Evolutionary conservation across 2,329 filamentous ascomycete genomes (phyloP), one percentile per base, ranked within the genome.

Genomic region (Fusarium austroafricanum): DNA sequence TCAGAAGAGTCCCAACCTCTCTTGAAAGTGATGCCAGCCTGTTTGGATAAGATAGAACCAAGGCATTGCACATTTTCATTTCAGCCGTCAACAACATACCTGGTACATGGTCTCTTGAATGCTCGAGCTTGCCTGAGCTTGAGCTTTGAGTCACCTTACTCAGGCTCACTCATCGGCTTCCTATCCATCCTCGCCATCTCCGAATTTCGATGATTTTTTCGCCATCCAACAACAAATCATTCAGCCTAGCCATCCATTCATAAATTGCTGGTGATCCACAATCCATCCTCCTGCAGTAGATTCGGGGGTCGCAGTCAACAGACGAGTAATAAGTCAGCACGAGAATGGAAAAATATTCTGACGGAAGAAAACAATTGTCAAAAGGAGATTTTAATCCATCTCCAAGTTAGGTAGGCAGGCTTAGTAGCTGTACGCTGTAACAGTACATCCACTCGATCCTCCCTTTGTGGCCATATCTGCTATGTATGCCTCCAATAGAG

Each of bases 31-130:
- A 55, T 53, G 35, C 46, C 47, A 64, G 21, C 31, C 37, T 39
- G 44, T 17, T 55, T 44, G 26, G 49, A 42, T 59, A 47, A 40
- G 33, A 29, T 33, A 47, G 44, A 45, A 39, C 53, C 52, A 59
- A 64, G 58, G 63, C 37, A 49, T 53, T 67, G 58, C 64, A 44
- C 44, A n/a, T 49, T 26, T 42, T 45, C 65, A 68, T 65, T 68
- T 67, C 54, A 64, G 53, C 44, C 66, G 21, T 50, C 47, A 47
- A 52, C 18, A 45, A 35, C 20, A 28, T 28, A 18, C 51, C 26
- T 35, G 55, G 39, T 45, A 40, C n/a, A 44, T 46, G 59, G 11
- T 29, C 52, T 37, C 38, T 58, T 59, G 23, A 29, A 40, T 38
- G 31, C 31, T 40, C 28, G 23, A 61, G 45, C 45, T 61, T 61